phyloP scores from a whole-genome alignment of 169 alveolate genomes.

The Plasmodium knowlesi region DNA sequence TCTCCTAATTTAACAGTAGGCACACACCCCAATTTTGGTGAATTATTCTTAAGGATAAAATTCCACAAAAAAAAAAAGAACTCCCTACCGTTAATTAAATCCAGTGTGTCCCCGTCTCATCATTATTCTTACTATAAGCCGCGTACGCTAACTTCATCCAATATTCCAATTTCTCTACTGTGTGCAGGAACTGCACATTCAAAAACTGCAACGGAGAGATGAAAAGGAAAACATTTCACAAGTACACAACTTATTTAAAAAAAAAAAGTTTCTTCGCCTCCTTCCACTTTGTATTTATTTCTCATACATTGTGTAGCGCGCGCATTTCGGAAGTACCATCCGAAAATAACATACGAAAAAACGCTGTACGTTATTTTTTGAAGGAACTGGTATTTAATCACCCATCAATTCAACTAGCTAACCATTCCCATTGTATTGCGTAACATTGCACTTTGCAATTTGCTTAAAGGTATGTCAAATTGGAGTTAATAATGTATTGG shows the following conservation, averaged over 20 bases:
- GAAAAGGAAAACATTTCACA: not conserved
- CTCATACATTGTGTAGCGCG: not conserved
- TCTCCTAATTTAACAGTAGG: not conserved
- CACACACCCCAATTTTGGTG: not conserved
- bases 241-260: not conserved
- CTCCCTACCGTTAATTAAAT: not conserved
- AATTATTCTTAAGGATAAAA: not conserved
- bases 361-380: not conserved
- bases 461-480: not conserved
- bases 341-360: not conserved
- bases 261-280: not conserved
- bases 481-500: not conserved
- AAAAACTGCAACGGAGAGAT: not conserved
- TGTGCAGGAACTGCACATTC: not conserved
- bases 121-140: not conserved
- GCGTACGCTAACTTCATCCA: not conserved
- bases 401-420: not conserved
- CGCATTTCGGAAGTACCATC: not conserved
- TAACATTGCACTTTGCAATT: not conserved
- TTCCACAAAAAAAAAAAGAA: not conserved
- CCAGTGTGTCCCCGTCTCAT: not conserved
- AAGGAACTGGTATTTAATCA: not conserved
- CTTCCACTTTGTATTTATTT: not conserved
- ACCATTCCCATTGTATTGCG: not conserved
- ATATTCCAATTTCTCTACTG: not conserved